Conservation (phyloP, 2,329 filamentous ascomycete genomes). For the Claviceps quebecensis region DNA sequence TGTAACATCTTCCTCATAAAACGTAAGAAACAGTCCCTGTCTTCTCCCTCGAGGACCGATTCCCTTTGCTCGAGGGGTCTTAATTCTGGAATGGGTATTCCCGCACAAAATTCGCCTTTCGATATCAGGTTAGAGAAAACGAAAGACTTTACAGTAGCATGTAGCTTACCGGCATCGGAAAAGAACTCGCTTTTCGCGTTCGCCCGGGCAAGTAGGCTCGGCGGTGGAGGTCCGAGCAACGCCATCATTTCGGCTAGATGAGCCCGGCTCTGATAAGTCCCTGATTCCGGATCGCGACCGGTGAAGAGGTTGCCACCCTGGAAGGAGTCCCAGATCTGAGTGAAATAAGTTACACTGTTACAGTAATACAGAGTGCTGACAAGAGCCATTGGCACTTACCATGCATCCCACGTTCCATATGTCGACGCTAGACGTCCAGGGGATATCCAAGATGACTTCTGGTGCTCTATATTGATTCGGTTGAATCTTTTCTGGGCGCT, state of each 20-base stretch:
- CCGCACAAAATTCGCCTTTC: no score
- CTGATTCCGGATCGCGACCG: constrained; percentile 20
- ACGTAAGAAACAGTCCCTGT: no score
- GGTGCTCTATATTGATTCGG: constrained; percentile 27
- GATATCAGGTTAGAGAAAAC: no score
- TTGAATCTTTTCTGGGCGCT: constrained; percentile 22
- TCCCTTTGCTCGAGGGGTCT: no score
- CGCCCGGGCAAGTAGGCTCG: constrained; percentile 18
- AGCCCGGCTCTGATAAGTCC: constrained; percentile 15
- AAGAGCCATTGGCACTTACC: constrained; percentile 17
- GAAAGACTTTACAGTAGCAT: no score
- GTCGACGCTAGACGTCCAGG: constrained; percentile 33
- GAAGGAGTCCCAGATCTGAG: no score
- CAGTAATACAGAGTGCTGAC: no score
- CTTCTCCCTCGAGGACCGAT: no score
- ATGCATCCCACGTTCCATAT: constrained; percentile 39
- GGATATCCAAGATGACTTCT: constrained; percentile 31
- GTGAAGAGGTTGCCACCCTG: constrained; percentile 26
- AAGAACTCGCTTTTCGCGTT: constrained; percentile 23
- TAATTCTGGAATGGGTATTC: no score
- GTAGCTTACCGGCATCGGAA: constrained; percentile 16
- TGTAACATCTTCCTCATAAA: no score
- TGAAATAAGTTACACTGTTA: no score
- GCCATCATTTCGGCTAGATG: constrained; percentile 23
- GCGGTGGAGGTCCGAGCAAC: no score